A percentile compares a stretch with the other conserved stretches of the same genome.
These are phyloP conservation scores for Aureobasidium lini DNA, from an alignment of 2,329 filamentous ascomycete genomes.

Conservation along the genomic window DNA sequence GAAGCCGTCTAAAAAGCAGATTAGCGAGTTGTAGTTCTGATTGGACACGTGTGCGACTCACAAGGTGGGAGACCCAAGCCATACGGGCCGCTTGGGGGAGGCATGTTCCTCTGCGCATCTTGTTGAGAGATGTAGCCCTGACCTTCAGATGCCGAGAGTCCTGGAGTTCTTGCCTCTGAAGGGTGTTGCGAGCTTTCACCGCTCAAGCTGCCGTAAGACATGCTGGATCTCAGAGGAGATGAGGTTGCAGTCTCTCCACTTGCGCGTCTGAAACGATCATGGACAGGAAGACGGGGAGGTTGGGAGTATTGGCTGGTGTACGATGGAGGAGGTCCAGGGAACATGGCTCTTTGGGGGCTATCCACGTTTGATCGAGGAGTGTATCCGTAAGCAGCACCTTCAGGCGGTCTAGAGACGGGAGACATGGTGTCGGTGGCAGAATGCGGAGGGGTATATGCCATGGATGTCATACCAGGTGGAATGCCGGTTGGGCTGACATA, in stretches of 20 bases:
- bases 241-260: conserved; percentile 34
- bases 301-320: conserved; percentile 23
- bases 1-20: conserved; percentile 3
- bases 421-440: conserved; percentile 42
- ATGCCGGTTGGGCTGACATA: conserved; percentile 54
- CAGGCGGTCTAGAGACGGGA: conserved; percentile 35
- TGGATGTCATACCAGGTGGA: conserved; percentile 59
- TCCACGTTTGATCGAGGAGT: conserved; percentile 16
- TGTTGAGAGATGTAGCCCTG: conserved; percentile 7
- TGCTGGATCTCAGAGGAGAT: conserved; percentile 39
- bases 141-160: background rate
- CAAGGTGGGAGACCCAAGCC: conserved; percentile 27
- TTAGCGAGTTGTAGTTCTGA: conserved; percentile 16
- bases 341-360: conserved; percentile 16
- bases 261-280: conserved; percentile 35
- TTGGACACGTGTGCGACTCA: conserved; percentile 17
- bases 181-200: conserved; percentile 5
- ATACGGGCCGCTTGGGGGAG: conserved; percentile 18
- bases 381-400: conserved; percentile 34
- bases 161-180: conserved; percentile 2
- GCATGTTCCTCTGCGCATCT: conserved; percentile 16
- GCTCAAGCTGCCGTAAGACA: conserved; percentile 32
- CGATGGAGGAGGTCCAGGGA: conserved; percentile 9
- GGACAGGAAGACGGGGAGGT: conserved; percentile 36
- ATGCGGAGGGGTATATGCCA: conserved; percentile 54